phyloP scores from a whole-genome alignment of 1,139 yeast genomes.

The Sporopachydermia cereana region DNA sequence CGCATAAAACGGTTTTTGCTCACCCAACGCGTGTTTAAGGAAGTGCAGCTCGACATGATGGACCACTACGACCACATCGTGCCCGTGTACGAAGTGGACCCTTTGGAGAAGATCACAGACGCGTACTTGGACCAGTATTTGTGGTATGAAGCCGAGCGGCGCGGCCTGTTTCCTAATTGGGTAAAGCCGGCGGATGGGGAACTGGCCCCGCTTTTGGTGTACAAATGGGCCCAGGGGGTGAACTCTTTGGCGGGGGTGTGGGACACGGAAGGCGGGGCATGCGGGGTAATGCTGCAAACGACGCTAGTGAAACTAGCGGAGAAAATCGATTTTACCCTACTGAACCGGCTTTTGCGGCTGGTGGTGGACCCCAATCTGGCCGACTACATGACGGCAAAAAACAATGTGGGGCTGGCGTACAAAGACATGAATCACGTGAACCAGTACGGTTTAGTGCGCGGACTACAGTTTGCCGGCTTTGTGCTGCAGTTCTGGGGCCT shows the following conservation, averaged over 20 bases:
- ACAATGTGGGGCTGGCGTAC: conserved; percentile 68
- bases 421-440: conserved; percentile 95
- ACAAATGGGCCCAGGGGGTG: conserved; percentile 94
- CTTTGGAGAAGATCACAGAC: conserved; percentile 90
- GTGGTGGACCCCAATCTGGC: conserved; percentile 88
- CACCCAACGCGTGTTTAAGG: conserved; percentile 88
- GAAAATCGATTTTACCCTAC: conserved; percentile 75
- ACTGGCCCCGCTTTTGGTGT: conserved; percentile 81
- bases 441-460: conserved; percentile 78
- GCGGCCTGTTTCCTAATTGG: conserved; percentile 91
- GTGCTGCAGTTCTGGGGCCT: conserved; percentile 85
- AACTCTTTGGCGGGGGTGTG: conserved; percentile 71
- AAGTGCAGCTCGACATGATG: conserved; percentile 81
- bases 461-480: conserved; percentile 84
- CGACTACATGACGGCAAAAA: conserved; percentile 88
- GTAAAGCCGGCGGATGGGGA: conserved; percentile 91
- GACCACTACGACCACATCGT: conserved; percentile 77
- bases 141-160: conserved; percentile 90
- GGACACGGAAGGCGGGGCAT: conserved; percentile 64
- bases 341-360: conserved; percentile 69
- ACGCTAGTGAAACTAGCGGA: conserved; percentile 62
- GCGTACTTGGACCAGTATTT: conserved; percentile 91
- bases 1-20: conserved; percentile 72
- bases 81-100: conserved; percentile 84
- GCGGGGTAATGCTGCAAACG: conserved; percentile 77